Evolutionary conservation across 2,329 filamentous ascomycete species (phyloP).

Genomic region (Ceratocystis alfenasii): DNA sequence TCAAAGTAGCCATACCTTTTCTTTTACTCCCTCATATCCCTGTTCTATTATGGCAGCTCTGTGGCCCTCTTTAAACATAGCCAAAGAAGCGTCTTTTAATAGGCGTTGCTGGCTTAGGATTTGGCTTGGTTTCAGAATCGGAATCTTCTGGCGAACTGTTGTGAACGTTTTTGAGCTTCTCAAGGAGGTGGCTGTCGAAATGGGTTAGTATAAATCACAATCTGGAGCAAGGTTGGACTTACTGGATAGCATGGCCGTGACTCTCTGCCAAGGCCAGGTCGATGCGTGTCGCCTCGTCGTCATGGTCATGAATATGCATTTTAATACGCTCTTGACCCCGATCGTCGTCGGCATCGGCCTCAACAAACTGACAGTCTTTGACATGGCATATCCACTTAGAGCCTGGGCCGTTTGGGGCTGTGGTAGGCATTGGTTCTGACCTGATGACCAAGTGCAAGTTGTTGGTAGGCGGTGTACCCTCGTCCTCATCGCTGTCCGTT

Average conservation of each 20-base stretch:
- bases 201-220: constrained; percentile 26
- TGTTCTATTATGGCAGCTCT: not conserved
- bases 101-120: not conserved
- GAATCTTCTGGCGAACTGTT: not conserved
- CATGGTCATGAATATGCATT: constrained; percentile 48
- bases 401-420: constrained; percentile 42
- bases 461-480: not conserved
- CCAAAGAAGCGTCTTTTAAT: constrained; percentile 11
- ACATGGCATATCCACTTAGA: constrained; percentile 56
- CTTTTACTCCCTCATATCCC: not conserved
- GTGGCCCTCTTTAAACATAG: not conserved
- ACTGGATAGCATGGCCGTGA: constrained; percentile 45
- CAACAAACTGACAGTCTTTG: constrained; percentile 51
- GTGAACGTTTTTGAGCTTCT: constrained; percentile 34
- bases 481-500: not conserved
- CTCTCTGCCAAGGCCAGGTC: constrained; percentile 47
- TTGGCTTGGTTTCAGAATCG: not conserved
- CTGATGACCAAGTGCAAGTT: constrained; percentile 33
- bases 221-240: constrained; percentile 29
- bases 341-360: constrained; percentile 48
- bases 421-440: constrained; percentile 39
- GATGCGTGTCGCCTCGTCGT: constrained; percentile 40
- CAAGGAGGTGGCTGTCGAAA: constrained; percentile 40
- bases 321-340: constrained; percentile 44
- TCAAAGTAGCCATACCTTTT: not conserved